Conservation (phyloP, 495 filamentous ascomycete genomes). For the Ascobolus immersus region DNA sequence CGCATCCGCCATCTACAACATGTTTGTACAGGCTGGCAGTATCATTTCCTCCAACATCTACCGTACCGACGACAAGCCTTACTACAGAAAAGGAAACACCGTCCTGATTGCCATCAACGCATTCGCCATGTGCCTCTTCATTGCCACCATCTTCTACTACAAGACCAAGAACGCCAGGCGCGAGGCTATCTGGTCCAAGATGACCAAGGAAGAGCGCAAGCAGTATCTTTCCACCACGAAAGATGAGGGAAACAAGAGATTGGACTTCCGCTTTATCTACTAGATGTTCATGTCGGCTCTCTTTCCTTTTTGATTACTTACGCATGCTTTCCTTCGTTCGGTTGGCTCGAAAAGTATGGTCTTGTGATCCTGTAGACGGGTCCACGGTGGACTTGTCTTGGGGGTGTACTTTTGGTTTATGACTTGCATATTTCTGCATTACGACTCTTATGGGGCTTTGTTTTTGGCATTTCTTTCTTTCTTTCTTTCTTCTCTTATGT, state of each 20-base stretch:
- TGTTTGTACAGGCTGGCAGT: conserved; percentile 39
- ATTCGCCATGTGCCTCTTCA: conserved; percentile 30
- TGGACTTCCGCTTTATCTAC: conserved; percentile 25
- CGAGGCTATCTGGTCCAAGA: conserved; percentile 14
- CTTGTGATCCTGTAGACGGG: too few relatives aligned
- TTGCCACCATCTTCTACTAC: conserved; percentile 36
- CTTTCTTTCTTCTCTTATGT: too few relatives aligned
- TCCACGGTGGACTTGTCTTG: neutral
- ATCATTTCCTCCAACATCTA: conserved; percentile 45
- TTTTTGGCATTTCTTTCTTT: too few relatives aligned
- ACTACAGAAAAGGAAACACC: conserved; percentile 40
- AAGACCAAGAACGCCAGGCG: conserved; percentile 27
- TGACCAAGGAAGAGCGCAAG: conserved; percentile 34
- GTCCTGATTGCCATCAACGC: conserved; percentile 31
- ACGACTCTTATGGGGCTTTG: neutral
- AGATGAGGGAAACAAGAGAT: conserved; percentile 47
- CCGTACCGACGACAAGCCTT: conserved; percentile 34
- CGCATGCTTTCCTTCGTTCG: neutral
- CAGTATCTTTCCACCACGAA: conserved; percentile 38
- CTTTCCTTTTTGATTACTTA: neutral
- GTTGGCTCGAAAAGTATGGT: too few relatives aligned
- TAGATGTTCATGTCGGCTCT: conserved; percentile 1
- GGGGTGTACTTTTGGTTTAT: neutral
- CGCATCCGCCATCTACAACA: conserved; percentile 42
- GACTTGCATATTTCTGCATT: neutral